phyloP scores from a whole-genome alignment of 805 yeast genomes.

The Lachancea lanzarotensis region DNA sequence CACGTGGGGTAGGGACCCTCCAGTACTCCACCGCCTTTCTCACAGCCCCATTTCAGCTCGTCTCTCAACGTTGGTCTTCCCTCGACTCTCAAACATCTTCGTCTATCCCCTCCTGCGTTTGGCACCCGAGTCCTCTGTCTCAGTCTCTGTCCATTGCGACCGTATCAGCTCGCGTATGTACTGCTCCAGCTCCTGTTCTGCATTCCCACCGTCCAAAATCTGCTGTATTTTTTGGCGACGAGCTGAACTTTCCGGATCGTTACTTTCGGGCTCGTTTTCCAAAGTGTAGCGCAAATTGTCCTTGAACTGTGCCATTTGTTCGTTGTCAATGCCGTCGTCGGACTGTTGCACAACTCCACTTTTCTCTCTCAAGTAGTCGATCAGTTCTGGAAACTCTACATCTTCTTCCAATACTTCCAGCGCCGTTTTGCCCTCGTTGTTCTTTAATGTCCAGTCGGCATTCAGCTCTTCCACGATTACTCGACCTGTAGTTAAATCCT shows the following conservation, averaged over 20 bases:
- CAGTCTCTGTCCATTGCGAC: slow-evolving; percentile 36
- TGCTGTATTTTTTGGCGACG: slow-evolving; percentile 59
- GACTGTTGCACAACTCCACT: slow-evolving; percentile 26
- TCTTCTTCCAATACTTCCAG: slow-evolving; percentile 74
- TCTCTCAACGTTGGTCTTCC: background rate
- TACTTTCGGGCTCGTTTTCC: slow-evolving; percentile 39
- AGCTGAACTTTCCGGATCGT: slow-evolving; percentile 43
- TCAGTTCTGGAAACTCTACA: slow-evolving; percentile 75
- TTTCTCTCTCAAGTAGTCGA: slow-evolving; percentile 49
- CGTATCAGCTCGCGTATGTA: slow-evolving; percentile 62
- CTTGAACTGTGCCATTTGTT: slow-evolving; percentile 28
- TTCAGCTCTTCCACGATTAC: slow-evolving; percentile 57
- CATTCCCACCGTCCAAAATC: slow-evolving; percentile 72
- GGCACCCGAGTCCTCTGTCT: background rate
- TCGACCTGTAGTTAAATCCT: slow-evolving; percentile 59
- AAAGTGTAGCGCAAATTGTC: slow-evolving; percentile 52
- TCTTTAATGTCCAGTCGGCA: slow-evolving; percentile 59
- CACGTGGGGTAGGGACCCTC: too few relatives aligned
- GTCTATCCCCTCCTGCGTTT: slow-evolving; percentile 5
- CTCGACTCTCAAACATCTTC: background rate
- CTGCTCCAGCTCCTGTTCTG: slow-evolving; percentile 68
- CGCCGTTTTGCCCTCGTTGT: slow-evolving; percentile 71
- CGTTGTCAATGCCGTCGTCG: slow-evolving; percentile 22
- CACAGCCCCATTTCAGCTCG: background rate
- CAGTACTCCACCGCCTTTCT: too few relatives aligned